Percentiles rank a stretch among this genome's conserved stretches.
These are phyloP conservation scores for Codiaeum variegatum DNA, from an alignment of 441 rosid genomes.

Conservation along the genomic window DNA sequence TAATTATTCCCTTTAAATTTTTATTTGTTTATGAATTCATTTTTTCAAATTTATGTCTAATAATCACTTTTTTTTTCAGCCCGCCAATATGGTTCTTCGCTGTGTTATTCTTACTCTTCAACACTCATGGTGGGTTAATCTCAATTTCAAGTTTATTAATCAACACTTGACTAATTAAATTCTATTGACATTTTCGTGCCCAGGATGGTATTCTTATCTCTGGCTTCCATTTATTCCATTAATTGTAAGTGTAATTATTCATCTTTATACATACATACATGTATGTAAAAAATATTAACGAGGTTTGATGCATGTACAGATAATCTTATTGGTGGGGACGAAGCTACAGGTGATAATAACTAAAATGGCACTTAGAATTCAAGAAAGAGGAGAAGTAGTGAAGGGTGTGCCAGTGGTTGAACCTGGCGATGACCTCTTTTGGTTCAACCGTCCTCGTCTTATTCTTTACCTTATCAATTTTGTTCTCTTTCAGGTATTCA, in stretches of 20 bases:
- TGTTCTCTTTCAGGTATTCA: conserved; percentile 70
- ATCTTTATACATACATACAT: no score
- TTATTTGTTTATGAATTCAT: neutral
- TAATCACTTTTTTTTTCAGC: conserved; percentile 34
- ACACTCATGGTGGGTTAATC: conserved; percentile 60
- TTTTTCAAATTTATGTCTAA: neutral
- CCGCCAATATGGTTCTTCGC: conserved; percentile 75
- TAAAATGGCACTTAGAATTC: conserved; percentile 61
- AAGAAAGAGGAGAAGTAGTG: conserved; percentile 73
- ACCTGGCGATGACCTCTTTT: conserved; percentile 76
- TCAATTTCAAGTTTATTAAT: neutral
- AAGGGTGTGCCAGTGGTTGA: conserved; percentile 78
- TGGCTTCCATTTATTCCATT: conserved; percentile 90
- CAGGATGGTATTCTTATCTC: conserved; percentile 66
- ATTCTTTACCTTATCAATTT: conserved; percentile 73
- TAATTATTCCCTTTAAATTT: neutral
- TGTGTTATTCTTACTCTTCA: conserved; percentile 56
- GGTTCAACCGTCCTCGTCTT: conserved; percentile 78
- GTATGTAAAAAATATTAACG: no score
- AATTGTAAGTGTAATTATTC: conserved; percentile 47
- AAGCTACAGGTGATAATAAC: conserved; percentile 77
- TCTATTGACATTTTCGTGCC: conserved; percentile 3
- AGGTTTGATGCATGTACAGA: conserved; percentile 32
- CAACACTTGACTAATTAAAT: conserved; percentile 9
- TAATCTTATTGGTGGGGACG: conserved; percentile 63